Conservation (phyloP, 768 basidiomycete species). For the Mycena kentingensis region DNA sequence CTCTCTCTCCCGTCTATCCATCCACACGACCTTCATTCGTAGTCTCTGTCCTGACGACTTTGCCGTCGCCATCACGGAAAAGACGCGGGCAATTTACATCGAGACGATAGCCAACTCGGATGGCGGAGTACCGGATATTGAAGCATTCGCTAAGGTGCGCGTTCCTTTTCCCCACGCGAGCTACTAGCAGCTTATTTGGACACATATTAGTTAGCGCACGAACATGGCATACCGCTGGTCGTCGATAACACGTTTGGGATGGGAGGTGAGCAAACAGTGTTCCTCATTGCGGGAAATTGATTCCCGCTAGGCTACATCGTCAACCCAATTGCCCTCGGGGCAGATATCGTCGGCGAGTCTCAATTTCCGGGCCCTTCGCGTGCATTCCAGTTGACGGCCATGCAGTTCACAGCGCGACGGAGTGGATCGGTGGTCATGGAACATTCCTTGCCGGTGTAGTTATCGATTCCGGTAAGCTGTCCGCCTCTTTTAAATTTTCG, state of each 20-base stretch:
- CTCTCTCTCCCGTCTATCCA: constrained; percentile 41
- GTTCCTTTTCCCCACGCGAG: not conserved
- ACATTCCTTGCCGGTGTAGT: constrained; percentile 65
- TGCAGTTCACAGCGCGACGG: constrained; percentile 17
- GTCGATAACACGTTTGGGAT: constrained; percentile 81
- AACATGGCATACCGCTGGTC: constrained; percentile 72
- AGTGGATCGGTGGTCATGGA: constrained; percentile 46
- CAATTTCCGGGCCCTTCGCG: constrained; percentile 88
- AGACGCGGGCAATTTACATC: constrained; percentile 73
- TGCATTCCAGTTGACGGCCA: too few species aligned
- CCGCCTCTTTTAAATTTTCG: constrained; percentile 1
- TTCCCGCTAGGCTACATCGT: constrained; percentile 53
- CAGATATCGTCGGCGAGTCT: constrained; percentile 76
- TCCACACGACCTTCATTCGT: constrained; percentile 63
- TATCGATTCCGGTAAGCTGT: constrained; percentile 51
- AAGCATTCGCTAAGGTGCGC: constrained; percentile 64
- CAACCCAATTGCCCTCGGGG: constrained; percentile 71
- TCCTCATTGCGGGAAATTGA: not conserved
- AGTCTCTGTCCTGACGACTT: constrained; percentile 57
- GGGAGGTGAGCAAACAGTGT: constrained; percentile 44
- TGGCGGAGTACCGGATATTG: constrained; percentile 61
- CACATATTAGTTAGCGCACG: constrained; percentile 61
- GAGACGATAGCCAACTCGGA: constrained; percentile 80
- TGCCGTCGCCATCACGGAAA: constrained; percentile 66
- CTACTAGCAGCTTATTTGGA: not conserved